Conservation (phyloP, 2,329 filamentous ascomycete genomes). For the Periconia digitata region DNA sequence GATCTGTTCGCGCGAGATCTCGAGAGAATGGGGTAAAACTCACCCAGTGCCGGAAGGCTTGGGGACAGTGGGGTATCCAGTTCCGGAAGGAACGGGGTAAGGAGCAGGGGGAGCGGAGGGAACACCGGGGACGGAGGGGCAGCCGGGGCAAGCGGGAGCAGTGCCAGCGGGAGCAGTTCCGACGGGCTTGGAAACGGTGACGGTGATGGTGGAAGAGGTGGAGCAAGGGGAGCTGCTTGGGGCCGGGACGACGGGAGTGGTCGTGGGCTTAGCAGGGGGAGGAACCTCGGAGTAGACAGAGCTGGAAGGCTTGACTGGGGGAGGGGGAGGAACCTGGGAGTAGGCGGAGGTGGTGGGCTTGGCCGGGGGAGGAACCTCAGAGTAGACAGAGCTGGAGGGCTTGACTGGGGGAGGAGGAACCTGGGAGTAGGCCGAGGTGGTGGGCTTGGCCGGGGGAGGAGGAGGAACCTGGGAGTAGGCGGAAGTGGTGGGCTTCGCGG, state of each 20-base stretch:
- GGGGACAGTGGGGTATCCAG: conserved; percentile 14
- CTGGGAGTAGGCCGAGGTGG: background rate
- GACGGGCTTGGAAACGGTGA: conserved; percentile 49
- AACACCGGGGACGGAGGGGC: conserved; percentile 13
- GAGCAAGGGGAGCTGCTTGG: conserved; percentile 27
- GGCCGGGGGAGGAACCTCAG: conserved; percentile 10
- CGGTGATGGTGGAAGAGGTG: conserved; percentile 46
- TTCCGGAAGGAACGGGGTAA: conserved; percentile 4
- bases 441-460: background rate
- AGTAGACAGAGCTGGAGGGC: conserved; percentile 16
- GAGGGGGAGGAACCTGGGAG: background rate
- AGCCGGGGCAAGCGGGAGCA: conserved; percentile 39
- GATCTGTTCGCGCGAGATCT: background rate
- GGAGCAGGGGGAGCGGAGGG: conserved; percentile 1
- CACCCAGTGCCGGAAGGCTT: conserved; percentile 26
- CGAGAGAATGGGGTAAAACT: conserved; percentile 12
- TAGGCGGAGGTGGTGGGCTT: conserved; percentile 12
- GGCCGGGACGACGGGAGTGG: conserved; percentile 8
- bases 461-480: background rate
- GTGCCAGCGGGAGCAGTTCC: conserved; percentile 41
- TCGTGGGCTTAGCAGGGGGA: background rate
- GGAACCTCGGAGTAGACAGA: background rate
- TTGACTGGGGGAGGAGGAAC: conserved; percentile 16
- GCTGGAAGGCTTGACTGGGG: too few relatives aligned
- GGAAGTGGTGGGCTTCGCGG: background rate